A percentile compares a stretch with the other conserved stretches of the same genome.
phyloP scores from a whole-genome alignment of 352 stramenopile species.

The Pythium aquatile region DNA sequence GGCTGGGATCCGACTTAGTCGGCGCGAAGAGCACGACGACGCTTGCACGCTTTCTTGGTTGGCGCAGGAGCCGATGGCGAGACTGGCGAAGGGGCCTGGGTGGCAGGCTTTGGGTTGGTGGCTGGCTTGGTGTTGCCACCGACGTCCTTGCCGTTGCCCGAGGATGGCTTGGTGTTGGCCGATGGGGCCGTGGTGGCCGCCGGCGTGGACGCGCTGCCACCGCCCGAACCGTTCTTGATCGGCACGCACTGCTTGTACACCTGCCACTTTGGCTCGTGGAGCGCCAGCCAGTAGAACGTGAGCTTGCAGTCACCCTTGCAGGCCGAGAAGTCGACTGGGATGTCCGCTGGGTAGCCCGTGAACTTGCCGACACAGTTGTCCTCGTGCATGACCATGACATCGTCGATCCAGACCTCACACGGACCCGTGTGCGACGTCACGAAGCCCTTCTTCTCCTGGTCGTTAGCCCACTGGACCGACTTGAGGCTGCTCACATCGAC shows the following conservation, averaged over 20 bases:
- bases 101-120: neutral
- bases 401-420: constrained; percentile 58
- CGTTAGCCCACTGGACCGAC: constrained; percentile 48
- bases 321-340: constrained; percentile 35
- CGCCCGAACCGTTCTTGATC: constrained; percentile 22
- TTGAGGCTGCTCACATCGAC: constrained; percentile 42
- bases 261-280: constrained; percentile 36
- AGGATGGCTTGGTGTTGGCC: neutral
- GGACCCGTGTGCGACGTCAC: constrained; percentile 51
- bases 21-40: constrained; percentile 1
- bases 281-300: constrained; percentile 35
- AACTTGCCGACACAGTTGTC: constrained; percentile 45
- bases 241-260: constrained; percentile 36
- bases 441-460: constrained; percentile 47
- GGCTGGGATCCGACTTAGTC: neutral
- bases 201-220: neutral
- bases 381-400: constrained; percentile 42
- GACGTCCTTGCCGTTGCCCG: neutral
- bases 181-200: neutral
- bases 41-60: constrained; percentile 5
- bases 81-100: neutral
- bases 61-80: neutral
- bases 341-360: constrained; percentile 32
- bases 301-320: constrained; percentile 31
- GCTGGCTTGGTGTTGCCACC: neutral